A percentile compares a stretch with the other conserved stretches of the same genome.
phyloP scores from a whole-genome alignment of 2,329 filamentous ascomycete genomes.

The Curvularia verruculosa region DNA sequence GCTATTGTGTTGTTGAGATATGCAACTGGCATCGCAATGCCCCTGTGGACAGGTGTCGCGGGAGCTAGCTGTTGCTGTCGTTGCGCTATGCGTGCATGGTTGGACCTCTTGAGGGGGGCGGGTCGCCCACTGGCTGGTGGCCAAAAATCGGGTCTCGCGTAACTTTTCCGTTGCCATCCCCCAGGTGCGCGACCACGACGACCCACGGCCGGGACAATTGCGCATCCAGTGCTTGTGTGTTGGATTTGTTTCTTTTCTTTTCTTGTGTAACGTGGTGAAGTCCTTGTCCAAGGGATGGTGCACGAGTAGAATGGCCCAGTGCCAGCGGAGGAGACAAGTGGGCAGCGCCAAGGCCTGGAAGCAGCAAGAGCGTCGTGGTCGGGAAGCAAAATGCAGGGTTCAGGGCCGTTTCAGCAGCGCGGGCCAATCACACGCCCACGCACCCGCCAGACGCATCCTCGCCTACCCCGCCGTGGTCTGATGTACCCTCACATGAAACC shows the following conservation, averaged over 20 bases:
- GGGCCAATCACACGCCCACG: slow-evolving; percentile 20
- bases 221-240: background rate
- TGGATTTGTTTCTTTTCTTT: too few relatives aligned
- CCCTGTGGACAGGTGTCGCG: slow-evolving; percentile 28
- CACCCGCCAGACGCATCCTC: slow-evolving; percentile 15
- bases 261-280: too few relatives aligned
- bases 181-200: too few relatives aligned
- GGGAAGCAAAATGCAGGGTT: slow-evolving; percentile 13
- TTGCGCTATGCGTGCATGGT: too few relatives aligned
- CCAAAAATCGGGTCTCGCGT: slow-evolving; percentile 25
- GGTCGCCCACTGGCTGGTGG: background rate
- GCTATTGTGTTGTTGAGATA: background rate
- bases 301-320: too few relatives aligned
- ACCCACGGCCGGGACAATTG: background rate
- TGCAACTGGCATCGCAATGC: slow-evolving; percentile 4
- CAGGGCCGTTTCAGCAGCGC: slow-evolving; percentile 11
- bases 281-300: too few relatives aligned
- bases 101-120: slow-evolving; percentile 1
- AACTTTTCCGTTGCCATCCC: slow-evolving; percentile 6
- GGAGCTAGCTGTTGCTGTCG: slow-evolving; percentile 25
- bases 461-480: slow-evolving; percentile 25
- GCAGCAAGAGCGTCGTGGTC: slow-evolving; percentile 17
- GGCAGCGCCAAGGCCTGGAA: slow-evolving; percentile 29
- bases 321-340: slow-evolving; percentile 38
- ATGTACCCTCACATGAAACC: slow-evolving; percentile 4